Percentiles rank a stretch among this genome's conserved stretches.
Evolutionary conservation across 1,284 basidiomycete genomes (phyloP).

Genomic region (Pterula multifida): DNA sequence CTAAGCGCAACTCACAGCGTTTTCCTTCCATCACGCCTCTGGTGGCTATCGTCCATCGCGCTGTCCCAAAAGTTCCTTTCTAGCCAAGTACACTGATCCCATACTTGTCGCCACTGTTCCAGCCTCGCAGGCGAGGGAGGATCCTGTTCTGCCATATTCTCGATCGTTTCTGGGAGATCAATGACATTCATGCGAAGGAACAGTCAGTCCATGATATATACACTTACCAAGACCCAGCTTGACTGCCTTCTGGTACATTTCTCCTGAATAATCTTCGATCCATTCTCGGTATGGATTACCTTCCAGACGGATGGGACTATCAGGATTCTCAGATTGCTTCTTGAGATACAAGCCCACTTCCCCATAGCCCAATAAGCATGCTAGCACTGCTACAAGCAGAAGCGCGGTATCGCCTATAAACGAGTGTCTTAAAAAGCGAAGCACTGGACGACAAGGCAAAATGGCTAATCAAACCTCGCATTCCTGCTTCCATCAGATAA

Average conservation of each 20-base stretch:
- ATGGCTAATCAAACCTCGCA: conserved; percentile 36
- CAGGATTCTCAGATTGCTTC: conserved; percentile 34
- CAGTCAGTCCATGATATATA: neutral
- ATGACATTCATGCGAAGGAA: neutral
- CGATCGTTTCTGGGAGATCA: conserved; percentile 31
- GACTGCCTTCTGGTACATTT: conserved; percentile 62
- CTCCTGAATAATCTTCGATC: conserved; percentile 77
- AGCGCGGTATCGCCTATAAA: conserved; percentile 56
- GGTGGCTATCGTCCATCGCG: conserved; percentile 33
- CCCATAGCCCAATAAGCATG: conserved; percentile 90
- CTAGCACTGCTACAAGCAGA: conserved; percentile 71
- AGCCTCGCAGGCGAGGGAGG: conserved; percentile 56
- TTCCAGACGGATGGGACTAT: conserved; percentile 44
- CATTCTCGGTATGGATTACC: conserved; percentile 68
- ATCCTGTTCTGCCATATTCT: conserved; percentile 29
- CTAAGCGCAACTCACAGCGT: too few relatives aligned
- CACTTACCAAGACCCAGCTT: conserved; percentile 51
- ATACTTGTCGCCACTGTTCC: conserved; percentile 60
- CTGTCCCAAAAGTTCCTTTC: conserved; percentile 91
- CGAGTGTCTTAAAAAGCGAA: neutral
- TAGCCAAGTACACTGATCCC: conserved; percentile 67
- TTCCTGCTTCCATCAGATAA: conserved; percentile 72
- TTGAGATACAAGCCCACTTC: conserved; percentile 81
- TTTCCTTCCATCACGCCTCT: neutral
- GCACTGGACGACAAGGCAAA: neutral